phyloP scores from a whole-genome alignment of 257 asterid species.

The Solanum medicagineum region DNA sequence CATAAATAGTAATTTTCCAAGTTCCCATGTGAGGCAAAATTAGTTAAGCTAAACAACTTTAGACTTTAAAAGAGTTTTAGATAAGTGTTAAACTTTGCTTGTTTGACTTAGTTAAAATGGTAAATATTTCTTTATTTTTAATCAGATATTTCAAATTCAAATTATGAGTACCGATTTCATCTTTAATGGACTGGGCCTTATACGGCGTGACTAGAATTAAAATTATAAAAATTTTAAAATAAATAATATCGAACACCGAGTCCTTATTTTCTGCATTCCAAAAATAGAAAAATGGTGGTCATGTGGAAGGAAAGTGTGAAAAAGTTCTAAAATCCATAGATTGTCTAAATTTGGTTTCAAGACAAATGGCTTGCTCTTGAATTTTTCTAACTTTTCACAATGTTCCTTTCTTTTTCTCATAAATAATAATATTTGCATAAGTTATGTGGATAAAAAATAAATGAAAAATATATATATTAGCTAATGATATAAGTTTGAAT shows the following conservation, averaged over 20 bases:
- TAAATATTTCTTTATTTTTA: neutral
- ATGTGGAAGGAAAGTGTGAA: neutral
- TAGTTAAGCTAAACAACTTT: slow-evolving; percentile 8
- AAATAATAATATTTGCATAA: too few relatives aligned
- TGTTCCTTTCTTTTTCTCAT: neutral
- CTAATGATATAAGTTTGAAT: too few relatives aligned
- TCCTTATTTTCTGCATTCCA: neutral
- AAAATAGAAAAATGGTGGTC: slow-evolving; percentile 6
- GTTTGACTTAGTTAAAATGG: neutral
- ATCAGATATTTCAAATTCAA: rapidly evolving
- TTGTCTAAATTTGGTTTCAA: neutral
- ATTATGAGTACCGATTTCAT: neutral
- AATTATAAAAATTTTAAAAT: neutral
- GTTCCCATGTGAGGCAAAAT: slow-evolving; percentile 9
- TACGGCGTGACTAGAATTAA: rapidly evolving
- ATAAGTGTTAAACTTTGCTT: neutral
- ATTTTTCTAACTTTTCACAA: neutral
- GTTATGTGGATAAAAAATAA: too few relatives aligned
- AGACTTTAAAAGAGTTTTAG: neutral
- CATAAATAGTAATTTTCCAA: neutral
- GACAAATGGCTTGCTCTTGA: neutral
- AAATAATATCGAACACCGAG: neutral
- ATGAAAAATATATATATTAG: too few relatives aligned
- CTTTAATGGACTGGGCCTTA: neutral
- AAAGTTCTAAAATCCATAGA: neutral